Percentiles rank a stretch among this genome's conserved stretches.
These are phyloP conservation scores for Fusarium verticillioides DNA, from an alignment of 2,329 filamentous ascomycete species.

Conservation along the genomic window DNA sequence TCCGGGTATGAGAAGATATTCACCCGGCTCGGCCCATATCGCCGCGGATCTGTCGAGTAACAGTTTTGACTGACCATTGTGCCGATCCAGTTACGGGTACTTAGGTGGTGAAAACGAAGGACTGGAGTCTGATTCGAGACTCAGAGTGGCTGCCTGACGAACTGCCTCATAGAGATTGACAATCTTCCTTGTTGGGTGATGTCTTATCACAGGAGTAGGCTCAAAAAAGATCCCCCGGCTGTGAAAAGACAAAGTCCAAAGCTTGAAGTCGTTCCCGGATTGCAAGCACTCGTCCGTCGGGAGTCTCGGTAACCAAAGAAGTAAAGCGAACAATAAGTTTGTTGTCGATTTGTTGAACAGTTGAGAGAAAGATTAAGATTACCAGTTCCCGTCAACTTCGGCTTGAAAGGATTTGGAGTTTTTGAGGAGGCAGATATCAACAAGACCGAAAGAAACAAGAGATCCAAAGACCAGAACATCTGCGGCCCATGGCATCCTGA, in stretches of 20 bases:
- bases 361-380: constrained; percentile 7
- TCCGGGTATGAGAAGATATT: constrained; percentile 36
- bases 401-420: background rate
- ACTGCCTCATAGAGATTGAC: constrained; percentile 23
- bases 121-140: background rate
- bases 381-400: background rate
- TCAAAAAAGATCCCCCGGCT: background rate
- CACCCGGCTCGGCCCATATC: constrained; percentile 20
- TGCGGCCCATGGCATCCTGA: constrained; percentile 37
- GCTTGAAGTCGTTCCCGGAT: constrained; percentile 13
- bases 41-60: constrained; percentile 37
- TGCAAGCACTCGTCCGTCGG: constrained; percentile 34
- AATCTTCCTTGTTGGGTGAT: constrained; percentile 2
- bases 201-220: background rate
- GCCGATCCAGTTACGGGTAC: background rate
- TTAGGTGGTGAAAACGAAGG: constrained; percentile 1
- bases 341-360: constrained; percentile 2
- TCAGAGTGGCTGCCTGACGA: background rate
- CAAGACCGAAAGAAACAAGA: constrained; percentile 16
- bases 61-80: constrained; percentile 38
- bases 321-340: background rate
- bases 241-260: constrained; percentile 7
- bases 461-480: constrained; percentile 21
- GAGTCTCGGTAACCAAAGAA: constrained; percentile 5
- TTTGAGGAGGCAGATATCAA: constrained; percentile 1